phyloP scores from a whole-genome alignment of 805 yeast species.

The Ascoidea rubescens region DNA sequence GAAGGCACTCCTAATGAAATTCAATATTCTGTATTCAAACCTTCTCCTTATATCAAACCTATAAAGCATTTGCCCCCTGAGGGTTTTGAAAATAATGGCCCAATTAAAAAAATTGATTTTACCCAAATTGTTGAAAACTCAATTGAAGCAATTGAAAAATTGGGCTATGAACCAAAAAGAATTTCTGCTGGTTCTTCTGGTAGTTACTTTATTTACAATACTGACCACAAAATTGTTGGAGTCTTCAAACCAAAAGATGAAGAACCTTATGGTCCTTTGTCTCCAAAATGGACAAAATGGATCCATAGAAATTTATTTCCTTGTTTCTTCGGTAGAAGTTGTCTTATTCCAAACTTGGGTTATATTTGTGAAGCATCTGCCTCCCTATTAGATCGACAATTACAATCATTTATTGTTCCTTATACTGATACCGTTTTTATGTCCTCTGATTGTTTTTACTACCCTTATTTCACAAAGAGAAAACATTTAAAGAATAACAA shows the following conservation, averaged over 20 bases:
- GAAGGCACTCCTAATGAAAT: slow-evolving; percentile 25
- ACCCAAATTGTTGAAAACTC: slow-evolving; percentile 27
- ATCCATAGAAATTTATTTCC: slow-evolving; percentile 62
- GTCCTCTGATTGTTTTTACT: slow-evolving; percentile 36
- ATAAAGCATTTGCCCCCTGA: slow-evolving; percentile 16
- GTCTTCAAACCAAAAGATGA: slow-evolving; percentile 72
- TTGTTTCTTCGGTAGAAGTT: slow-evolving; percentile 62
- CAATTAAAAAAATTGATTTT: slow-evolving; percentile 20
- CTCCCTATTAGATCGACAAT: slow-evolving; percentile 44
- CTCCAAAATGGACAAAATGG: slow-evolving; percentile 77
- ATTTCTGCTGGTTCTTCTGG: slow-evolving; percentile 61
- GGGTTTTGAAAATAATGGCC: slow-evolving; percentile 17
- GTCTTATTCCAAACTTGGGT: slow-evolving; percentile 60
- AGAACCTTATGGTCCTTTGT: slow-evolving; percentile 66
- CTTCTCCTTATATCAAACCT: slow-evolving; percentile 20
- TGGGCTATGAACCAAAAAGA: slow-evolving; percentile 32
- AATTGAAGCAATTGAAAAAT: slow-evolving; percentile 28
- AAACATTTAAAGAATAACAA: slow-evolving; percentile 12
- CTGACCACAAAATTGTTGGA: slow-evolving; percentile 28
- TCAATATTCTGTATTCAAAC: slow-evolving; percentile 40
- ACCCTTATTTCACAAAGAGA: slow-evolving; percentile 31
- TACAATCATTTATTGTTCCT: slow-evolving; percentile 49
- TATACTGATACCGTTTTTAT: slow-evolving; percentile 43
- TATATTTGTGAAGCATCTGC: slow-evolving; percentile 66
- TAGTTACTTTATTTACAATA: slow-evolving; percentile 41